Conservation (phyloP, 176 grass and related monocot genomes). For the Oryza glaberrima region DNA sequence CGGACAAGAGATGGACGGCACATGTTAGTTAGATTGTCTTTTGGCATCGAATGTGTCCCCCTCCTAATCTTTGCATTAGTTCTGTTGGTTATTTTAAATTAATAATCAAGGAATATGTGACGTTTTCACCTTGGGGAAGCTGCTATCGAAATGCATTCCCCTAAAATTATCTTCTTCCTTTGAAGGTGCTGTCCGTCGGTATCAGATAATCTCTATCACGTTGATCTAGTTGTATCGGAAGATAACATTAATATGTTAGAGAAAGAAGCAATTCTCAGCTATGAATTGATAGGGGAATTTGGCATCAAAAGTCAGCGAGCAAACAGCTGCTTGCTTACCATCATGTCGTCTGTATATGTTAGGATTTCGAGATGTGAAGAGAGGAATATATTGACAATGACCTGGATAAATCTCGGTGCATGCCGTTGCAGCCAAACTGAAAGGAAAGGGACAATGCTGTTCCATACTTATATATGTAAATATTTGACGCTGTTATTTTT, state of each 20-base stretch:
- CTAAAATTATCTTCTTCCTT: not conserved
- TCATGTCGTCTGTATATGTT: not conserved
- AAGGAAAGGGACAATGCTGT: not conserved
- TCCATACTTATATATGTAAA: too few species aligned
- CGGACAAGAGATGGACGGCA: not conserved
- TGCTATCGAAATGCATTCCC: not conserved
- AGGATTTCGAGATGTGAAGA: not conserved
- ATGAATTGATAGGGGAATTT: not conserved
- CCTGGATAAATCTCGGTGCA: not conserved
- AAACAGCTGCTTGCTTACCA: not conserved
- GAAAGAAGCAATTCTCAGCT: not conserved
- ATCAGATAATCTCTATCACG: not conserved
- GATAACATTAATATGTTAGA: not conserved
- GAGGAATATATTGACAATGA: not conserved
- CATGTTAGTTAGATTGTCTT: not conserved
- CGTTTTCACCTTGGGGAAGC: not conserved
- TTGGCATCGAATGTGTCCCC: slow-evolving; percentile 13
- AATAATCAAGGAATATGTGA: not conserved
- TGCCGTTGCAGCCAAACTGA: not conserved
- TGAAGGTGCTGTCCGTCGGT: not conserved
- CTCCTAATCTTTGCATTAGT: not conserved
- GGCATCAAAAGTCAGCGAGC: not conserved
- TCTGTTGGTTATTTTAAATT: not conserved
- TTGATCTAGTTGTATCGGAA: not conserved
- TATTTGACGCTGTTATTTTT: too few species aligned